Conservation (phyloP, 2,329 filamentous ascomycete species). For the Fusarium nisikadoi region DNA sequence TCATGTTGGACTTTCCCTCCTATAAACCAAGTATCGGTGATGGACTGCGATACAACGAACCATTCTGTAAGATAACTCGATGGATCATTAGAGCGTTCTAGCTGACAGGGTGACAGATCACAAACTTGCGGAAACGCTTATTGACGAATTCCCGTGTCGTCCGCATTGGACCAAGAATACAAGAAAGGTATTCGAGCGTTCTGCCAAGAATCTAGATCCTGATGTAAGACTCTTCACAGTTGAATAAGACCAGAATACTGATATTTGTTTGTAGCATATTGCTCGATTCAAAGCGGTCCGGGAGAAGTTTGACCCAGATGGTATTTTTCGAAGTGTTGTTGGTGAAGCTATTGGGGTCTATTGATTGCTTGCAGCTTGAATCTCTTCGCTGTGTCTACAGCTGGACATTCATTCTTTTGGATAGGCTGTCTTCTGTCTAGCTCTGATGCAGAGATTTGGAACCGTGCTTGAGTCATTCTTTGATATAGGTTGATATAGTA, state of each 20-base stretch:
- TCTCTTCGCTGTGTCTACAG: too few relatives aligned
- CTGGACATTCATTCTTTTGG: too few relatives aligned
- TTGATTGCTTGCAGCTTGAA: background rate
- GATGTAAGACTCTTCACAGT: background rate
- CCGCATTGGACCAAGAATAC: conserved; percentile 15
- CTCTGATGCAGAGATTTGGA: too few relatives aligned
- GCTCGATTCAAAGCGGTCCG: background rate
- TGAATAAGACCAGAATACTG: accelerated
- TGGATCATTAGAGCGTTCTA: accelerated
- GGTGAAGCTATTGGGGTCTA: conserved; percentile 7
- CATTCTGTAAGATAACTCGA: accelerated
- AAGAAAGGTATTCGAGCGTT: background rate
- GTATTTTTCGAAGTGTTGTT: background rate
- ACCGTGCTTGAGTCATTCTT: too few relatives aligned
- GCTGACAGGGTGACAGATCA: background rate
- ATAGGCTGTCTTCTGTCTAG: too few relatives aligned
- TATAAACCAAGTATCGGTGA: background rate
- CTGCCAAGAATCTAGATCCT: background rate
- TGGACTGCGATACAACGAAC: background rate
- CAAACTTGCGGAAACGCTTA: background rate
- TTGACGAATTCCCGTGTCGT: background rate
- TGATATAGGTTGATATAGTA: too few relatives aligned
- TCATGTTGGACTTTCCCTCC: background rate
- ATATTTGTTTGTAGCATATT: background rate
- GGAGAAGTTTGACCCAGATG: background rate